These are phyloP conservation scores for Hortaea werneckii DNA, from an alignment of 2,329 filamentous ascomycete genomes.

Conservation along the genomic window DNA sequence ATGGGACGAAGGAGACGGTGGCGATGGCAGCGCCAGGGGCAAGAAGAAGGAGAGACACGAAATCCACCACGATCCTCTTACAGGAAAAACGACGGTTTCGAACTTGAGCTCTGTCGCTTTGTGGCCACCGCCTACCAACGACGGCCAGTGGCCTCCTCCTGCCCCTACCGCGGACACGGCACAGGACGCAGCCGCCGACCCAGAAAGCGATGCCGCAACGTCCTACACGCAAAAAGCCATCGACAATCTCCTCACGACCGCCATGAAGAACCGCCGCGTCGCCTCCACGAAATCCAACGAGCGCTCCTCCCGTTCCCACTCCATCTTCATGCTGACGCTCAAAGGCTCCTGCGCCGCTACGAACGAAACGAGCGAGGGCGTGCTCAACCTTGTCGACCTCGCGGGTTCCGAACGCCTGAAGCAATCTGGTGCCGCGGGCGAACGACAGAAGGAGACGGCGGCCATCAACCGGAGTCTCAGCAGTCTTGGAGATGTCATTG, in stretches of 20 bases:
- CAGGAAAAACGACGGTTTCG: slow-evolving; percentile 71
- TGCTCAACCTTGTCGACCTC: slow-evolving; percentile 88
- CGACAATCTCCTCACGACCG: slow-evolving; percentile 49
- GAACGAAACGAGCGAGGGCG: slow-evolving; percentile 78
- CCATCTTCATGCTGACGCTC: slow-evolving; percentile 78
- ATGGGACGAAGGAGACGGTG: slow-evolving; percentile 39
- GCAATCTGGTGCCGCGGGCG: slow-evolving; percentile 76
- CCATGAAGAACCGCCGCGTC: slow-evolving; percentile 78
- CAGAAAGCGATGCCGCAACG: background rate
- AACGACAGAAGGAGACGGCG: slow-evolving; percentile 84
- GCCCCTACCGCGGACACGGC: slow-evolving; percentile 4
- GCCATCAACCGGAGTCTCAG: slow-evolving; percentile 94
- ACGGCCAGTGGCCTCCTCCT: slow-evolving; percentile 19
- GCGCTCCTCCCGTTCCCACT: slow-evolving; percentile 86
- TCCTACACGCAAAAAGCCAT: slow-evolving; percentile 22
- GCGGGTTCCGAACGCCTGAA: slow-evolving; percentile 87
- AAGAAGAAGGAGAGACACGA: slow-evolving; percentile 67
- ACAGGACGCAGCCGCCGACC: background rate
- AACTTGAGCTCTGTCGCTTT: slow-evolving; percentile 69
- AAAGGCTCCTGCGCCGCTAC: slow-evolving; percentile 60
- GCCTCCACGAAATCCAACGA: slow-evolving; percentile 97
- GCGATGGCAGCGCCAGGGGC: slow-evolving; percentile 12
- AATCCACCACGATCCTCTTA: slow-evolving; percentile 74
- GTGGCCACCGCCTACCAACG: slow-evolving; percentile 67
- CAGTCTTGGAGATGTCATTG: slow-evolving; percentile 88